Conservation (phyloP, 768 basidiomycete genomes). For the Boletus pseudo-olivaceus region DNA sequence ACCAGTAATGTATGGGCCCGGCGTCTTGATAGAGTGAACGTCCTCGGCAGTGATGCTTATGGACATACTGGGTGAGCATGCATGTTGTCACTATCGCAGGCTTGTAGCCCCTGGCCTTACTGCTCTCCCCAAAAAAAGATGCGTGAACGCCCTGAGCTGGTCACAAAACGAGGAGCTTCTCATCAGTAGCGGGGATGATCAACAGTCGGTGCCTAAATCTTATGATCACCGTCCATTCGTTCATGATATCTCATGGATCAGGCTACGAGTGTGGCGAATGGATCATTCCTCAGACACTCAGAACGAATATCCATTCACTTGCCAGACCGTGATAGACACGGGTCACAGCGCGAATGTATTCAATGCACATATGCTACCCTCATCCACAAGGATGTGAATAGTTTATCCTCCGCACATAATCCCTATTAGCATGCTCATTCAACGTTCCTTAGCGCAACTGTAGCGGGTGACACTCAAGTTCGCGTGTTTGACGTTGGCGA, state of each 20-base stretch:
- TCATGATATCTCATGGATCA: constrained; percentile 23
- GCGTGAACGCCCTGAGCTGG: constrained; percentile 79
- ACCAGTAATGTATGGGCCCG: constrained; percentile 27
- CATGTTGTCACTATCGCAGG: constrained; percentile 8
- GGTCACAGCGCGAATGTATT: constrained; percentile 86
- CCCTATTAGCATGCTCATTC: constrained; percentile 5
- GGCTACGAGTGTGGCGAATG: constrained; percentile 78
- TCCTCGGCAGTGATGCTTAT: constrained; percentile 55
- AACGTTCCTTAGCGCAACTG: constrained; percentile 50
- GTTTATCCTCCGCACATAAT: constrained; percentile 14
- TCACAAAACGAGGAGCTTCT: constrained; percentile 60
- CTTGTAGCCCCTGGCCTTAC: not conserved
- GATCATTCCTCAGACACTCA: constrained; percentile 37
- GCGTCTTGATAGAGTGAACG: constrained; percentile 62
- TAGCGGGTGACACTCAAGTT: constrained; percentile 73
- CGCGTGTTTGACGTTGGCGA: constrained; percentile 72
- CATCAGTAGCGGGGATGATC: constrained; percentile 72
- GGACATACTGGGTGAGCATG: constrained; percentile 69
- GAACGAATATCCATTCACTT: constrained; percentile 61
- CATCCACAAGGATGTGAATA: constrained; percentile 72
- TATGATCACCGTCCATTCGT: not conserved
- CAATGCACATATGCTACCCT: constrained; percentile 74
- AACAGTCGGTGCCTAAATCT: constrained; percentile 43
- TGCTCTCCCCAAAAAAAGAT: constrained; percentile 42
- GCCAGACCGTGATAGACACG: constrained; percentile 65